Evolutionary conservation across 225 moss, liverwort and hornwort species (phyloP), one percentile per base, ranked within the genome.

Genomic region (Marchantia paleacea): DNA sequence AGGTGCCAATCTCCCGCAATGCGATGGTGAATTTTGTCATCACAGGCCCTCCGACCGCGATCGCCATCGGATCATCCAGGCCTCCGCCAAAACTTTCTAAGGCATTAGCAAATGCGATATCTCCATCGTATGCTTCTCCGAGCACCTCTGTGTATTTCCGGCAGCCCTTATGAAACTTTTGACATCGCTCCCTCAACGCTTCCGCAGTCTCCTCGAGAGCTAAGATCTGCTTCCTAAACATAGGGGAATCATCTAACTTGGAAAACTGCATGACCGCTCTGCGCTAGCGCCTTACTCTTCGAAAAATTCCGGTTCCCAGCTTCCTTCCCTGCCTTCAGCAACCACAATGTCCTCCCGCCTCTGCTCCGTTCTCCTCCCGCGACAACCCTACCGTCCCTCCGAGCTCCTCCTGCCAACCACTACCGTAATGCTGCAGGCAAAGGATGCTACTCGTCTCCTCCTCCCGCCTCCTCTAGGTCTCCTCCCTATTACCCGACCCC

Each of bases 21-120:
- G 96, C 94, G 75, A 97, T 94, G 24, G 96, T 97, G 80, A 97
- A 97, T 85, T 94, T 97, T 53, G 96, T 91, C 96, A 97, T 97
- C 76, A 97, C 96, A 52, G 96, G 94, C 52, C 96, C 96, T 85
- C 96, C 96, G 60, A 97, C 94, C 22, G 96, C 94, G 50, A 97
- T 90, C 77, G 94, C 93, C 60, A 97, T 94, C 26, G 96, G 94
- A 87, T 97, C 96, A 84, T 97, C 96, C 67, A 94, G 90, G 65
- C 96, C 94, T 64, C 96, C 96, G 71, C 96, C 96, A 79, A 97
- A 97, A 29, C 86, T 84, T 81, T 93, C 96, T 78, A 97, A 71
- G 69, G 96, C 94, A 85, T 91, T 92, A 64, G 96, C 96, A 66
- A 97, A 97, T 51, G 94, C 94, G 81, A 93, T 92, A 76, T 97